Evolutionary conservation across 2,329 filamentous ascomycete genomes (phyloP).

Genomic region (Esteya vermicola): DNA sequence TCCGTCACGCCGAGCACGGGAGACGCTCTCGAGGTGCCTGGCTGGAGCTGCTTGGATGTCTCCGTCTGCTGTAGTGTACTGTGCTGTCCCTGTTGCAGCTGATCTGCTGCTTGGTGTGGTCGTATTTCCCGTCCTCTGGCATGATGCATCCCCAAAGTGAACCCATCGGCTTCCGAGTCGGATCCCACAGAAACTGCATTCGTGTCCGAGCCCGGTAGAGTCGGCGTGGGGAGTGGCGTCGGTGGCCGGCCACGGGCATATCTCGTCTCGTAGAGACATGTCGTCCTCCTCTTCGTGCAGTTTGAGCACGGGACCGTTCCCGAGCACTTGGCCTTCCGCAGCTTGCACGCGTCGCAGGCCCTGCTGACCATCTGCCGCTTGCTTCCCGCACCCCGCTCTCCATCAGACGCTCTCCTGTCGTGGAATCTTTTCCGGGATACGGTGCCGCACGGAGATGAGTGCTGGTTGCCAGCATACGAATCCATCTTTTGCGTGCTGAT

Average conservation of each 20-base stretch:
- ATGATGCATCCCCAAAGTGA: too few species aligned
- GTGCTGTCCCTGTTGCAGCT: neutral
- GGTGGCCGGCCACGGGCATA: neutral
- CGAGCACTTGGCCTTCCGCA: constrained; percentile 1
- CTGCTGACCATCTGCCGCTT: constrained; percentile 1
- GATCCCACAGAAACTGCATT: too few species aligned
- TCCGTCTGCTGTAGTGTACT: neutral
- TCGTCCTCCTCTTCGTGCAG: neutral
- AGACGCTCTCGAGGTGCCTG: neutral
- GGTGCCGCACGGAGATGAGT: neutral
- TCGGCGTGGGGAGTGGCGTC: neutral
- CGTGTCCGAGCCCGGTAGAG: neutral
- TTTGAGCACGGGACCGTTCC: neutral
- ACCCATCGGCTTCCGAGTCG: too few species aligned
- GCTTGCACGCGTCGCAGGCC: constrained; percentile 1
- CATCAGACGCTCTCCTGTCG: neutral
- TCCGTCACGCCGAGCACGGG: neutral
- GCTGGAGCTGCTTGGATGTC: neutral
- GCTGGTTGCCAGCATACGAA: neutral
- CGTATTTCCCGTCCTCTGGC: too few species aligned
- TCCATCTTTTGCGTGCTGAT: neutral
- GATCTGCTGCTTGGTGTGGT: too few species aligned
- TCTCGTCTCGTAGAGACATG: neutral
- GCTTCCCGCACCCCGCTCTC: neutral
- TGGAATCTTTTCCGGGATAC: neutral